Conservation (phyloP, 2,329 filamentous ascomycete genomes). For the Cryphonectria nitschkei region DNA sequence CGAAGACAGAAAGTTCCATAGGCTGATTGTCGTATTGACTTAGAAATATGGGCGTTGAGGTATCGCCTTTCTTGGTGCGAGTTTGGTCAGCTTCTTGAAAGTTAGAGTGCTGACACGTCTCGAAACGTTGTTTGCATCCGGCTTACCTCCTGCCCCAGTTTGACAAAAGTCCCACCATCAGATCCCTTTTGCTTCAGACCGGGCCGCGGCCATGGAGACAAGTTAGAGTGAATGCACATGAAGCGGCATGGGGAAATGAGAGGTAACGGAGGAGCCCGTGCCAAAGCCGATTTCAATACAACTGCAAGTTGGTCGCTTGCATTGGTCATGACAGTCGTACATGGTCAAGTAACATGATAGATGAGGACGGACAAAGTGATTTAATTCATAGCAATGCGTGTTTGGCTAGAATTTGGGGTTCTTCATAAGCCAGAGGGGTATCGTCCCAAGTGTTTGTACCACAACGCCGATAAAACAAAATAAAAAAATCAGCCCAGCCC, state of each 20-base stretch:
- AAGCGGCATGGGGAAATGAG: background rate
- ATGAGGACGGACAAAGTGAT: background rate
- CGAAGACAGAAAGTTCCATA: background rate
- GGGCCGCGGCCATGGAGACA: background rate
- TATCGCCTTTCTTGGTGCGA: background rate
- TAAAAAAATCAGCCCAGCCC: background rate
- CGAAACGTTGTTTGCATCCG: background rate
- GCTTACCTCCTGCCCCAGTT: background rate
- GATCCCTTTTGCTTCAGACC: background rate
- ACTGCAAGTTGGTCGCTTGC: background rate
- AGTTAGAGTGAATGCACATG: background rate
- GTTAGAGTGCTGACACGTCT: background rate
- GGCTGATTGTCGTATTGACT: background rate
- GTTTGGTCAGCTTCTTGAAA: slow-evolving; percentile 5
- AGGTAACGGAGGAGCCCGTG: background rate
- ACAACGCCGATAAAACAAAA: slow-evolving; percentile 9
- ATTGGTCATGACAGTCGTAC: background rate
- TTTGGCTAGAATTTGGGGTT: background rate
- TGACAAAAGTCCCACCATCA: background rate
- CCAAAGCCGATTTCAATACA: background rate
- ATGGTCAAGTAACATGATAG: background rate
- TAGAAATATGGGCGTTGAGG: background rate
- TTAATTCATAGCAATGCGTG: background rate
- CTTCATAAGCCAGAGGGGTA: slow-evolving; percentile 10
- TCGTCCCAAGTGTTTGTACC: slow-evolving; percentile 1